Conservation (phyloP, 345 rosid genomes). For the Dovyalis caffra region DNA sequence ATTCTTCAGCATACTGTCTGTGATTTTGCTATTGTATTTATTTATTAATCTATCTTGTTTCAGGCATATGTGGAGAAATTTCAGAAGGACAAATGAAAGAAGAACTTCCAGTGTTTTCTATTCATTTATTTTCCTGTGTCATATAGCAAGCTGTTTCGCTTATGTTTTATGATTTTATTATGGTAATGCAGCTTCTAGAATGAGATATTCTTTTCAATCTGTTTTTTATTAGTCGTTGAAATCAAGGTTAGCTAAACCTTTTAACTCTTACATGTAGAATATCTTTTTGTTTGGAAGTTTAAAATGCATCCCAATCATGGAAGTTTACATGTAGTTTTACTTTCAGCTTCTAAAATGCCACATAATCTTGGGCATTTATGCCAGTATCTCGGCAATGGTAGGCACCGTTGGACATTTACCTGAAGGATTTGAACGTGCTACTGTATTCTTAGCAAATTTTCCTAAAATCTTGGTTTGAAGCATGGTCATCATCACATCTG, state of each 20-base stretch:
- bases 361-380: neutral
- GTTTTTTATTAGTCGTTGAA: constrained; percentile 14
- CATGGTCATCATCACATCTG: neutral
- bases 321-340: neutral
- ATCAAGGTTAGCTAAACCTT: constrained; percentile 16
- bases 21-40: constrained; percentile 7
- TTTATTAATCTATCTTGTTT: constrained; percentile 7
- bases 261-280: constrained; percentile 31
- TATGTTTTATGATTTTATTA: neutral
- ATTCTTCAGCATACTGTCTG: neutral
- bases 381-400: neutral
- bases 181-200: constrained; percentile 21
- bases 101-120: constrained; percentile 5
- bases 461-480: neutral
- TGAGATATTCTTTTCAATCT: neutral
- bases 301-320: neutral
- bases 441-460: neutral
- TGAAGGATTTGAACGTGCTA: neutral
- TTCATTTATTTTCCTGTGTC: constrained; percentile 1
- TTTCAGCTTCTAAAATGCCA: neutral
- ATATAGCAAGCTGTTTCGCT: constrained; percentile 10
- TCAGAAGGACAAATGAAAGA: constrained; percentile 45
- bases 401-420: neutral
- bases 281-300: constrained; percentile 8
- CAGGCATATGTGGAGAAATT: constrained; percentile 62